Evolutionary conservation across 2,329 filamentous ascomycete species (phyloP), one percentile per base, ranked within the genome.

Genomic region (Ophiostoma ulmi): DNA sequence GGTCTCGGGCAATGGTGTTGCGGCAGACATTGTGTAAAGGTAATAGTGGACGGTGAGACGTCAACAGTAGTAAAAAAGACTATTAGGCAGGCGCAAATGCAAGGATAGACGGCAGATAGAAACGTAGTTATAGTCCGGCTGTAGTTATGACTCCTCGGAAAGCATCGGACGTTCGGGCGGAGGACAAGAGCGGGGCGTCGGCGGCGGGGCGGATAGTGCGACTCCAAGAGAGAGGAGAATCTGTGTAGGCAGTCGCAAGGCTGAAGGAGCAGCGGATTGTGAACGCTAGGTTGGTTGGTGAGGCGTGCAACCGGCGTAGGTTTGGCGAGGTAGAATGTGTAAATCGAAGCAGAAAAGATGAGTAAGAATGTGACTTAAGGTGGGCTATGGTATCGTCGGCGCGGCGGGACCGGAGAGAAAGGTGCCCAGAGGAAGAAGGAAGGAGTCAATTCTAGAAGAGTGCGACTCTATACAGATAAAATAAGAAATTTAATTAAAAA

Each of bases 1-100:
- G 70, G 87, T 88, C 76, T 88, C 85, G 48, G 86, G 85, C 55
- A 88, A 80, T 48, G 80, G 83, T 22, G 79, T 77, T 71, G 81
- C 80, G 70, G 78, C 72, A 69, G 76, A 76, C 81, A 83, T 83
- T 5, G 8, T 71, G 26, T 58, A 48, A 48, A 1, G 44, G 44
- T n/a, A 20, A 48, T 20, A 20, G 7, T 20, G 13, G 14, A 6
- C 14, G 14, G 13, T 31, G 31, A 31, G 31, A 31, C 31, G 31
- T 31, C 31, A 31, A 31, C 31, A 3, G 31, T 4, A 31, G 31
- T 31, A 31, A 31, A 4, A 31, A 31, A n/a, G 3, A 20, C 44
- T 17, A 44, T 5, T 20, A 7, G 44, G 7, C 17, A 20, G 17
- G 17, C 17, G n/a, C 22, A 14, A 58, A 26, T 17, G 48, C 35